Percentiles rank a stretch among this genome's conserved stretches.
These are phyloP conservation scores for Telfairia occidentalis DNA, from an alignment of 331 rosid species.

Conservation along the genomic window DNA sequence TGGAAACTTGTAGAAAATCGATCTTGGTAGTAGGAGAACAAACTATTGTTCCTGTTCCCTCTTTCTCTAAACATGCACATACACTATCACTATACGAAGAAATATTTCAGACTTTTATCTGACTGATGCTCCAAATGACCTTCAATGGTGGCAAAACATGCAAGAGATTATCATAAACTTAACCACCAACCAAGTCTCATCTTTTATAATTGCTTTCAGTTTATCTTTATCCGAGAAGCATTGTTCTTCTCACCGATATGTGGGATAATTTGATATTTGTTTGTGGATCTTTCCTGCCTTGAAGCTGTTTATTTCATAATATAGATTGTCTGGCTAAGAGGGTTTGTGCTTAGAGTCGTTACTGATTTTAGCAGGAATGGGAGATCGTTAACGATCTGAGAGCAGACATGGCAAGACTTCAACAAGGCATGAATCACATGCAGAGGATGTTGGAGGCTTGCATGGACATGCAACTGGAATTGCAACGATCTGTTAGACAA, in stretches of 20 bases:
- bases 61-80: not conserved
- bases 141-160: not conserved
- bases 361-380: constrained; percentile 64
- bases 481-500: constrained; percentile 98
- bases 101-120: not conserved
- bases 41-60: no score
- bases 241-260: not conserved
- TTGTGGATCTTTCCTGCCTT: not conserved
- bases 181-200: constrained; percentile 1
- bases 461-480: constrained; percentile 99
- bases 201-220: not conserved
- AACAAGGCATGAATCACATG: constrained; percentile 99
- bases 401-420: constrained; percentile 95
- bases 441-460: constrained; percentile 99
- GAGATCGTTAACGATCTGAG: constrained; percentile 88
- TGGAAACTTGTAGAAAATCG: not conserved
- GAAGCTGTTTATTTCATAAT: not conserved
- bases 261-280: not conserved
- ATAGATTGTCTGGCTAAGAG: not conserved
- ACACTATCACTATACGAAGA: not conserved
- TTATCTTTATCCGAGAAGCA: not conserved
- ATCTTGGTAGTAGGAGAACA: not conserved
- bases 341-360: not conserved
- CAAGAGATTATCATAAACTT: not conserved
- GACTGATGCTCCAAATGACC: not conserved